Base-by-base conservation (phyloP, 352 stramenopile genomes). In the Globisporangium cylindrosporum region DNA sequence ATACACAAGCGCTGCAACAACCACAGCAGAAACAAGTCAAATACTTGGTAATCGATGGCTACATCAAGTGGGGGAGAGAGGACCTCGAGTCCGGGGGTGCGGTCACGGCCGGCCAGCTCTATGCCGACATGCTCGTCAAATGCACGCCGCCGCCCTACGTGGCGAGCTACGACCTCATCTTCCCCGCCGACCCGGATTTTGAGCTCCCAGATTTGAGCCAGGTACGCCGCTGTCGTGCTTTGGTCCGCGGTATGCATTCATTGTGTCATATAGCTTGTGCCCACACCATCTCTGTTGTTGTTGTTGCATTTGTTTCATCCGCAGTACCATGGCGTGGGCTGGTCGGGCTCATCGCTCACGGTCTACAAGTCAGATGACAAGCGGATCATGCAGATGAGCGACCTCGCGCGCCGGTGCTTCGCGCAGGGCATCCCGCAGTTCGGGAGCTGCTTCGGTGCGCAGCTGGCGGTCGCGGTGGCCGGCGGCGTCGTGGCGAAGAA, bases 11-110 rank as follows among this genome's bases (percentile, higher is more conserved):
- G 12, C 3, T 3, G 10, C 38, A 27, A 8, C 41, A 15, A 22
- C 24, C 12, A 24, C 49, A 36, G 5, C 24, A 38, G 53, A 20
- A 46, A n/a, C 27, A 41, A 3, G 25, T 64, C 56, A 75, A 76
- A 54, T 90, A 87, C 67, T 70, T 94, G 24, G 79, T 94, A 32
- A 70, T 94, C 56, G 87, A 94, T 70, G 87, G 87, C 51, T 94
- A 93, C 68, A 76, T 82, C 53, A 74, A 82, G 54, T 73, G 74
- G 15, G 85, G 84, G 0, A 77, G 87, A 29, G 75, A 88, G 18
- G 75, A 87, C 12, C 80, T 94, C 1, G 69, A 88, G 65, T 66
- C 79, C 0, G 84, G 84, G 34, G 84, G 86, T 51, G 86, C 84
- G 27, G 86, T 73, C 49, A 91, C 83, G 9, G 86, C 86, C 12